Conservation (phyloP, 176 grass and related monocot genomes). For the Thinopyrum elongatum region DNA sequence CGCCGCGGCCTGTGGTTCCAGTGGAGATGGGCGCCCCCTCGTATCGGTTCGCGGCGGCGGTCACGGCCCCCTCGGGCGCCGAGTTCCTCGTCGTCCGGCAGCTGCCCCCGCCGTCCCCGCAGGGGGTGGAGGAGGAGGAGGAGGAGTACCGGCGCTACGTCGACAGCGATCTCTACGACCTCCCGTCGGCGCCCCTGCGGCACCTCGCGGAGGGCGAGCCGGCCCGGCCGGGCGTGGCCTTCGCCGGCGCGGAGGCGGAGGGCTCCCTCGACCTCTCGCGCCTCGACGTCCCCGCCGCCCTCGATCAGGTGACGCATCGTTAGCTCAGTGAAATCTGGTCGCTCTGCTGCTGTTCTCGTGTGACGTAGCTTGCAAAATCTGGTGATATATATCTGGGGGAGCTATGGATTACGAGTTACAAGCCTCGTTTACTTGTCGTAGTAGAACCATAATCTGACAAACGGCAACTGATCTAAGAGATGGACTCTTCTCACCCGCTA, state of each 20-base stretch:
- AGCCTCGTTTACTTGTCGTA: neutral
- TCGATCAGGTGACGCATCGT: conserved; percentile 50
- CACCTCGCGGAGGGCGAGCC: conserved; percentile 24
- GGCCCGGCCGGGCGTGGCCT: conserved; percentile 20
- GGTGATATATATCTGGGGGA: neutral
- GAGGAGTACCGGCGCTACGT: conserved; percentile 64
- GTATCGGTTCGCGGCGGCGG: conserved; percentile 55
- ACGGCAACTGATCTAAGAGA: neutral
- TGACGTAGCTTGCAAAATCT: conserved; percentile 2
- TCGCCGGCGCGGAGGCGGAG: conserved; percentile 31
- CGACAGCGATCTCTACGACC: conserved; percentile 92
- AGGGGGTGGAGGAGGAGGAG: conserved; percentile 28
- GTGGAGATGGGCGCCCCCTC: conserved; percentile 38
- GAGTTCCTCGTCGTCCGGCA: conserved; percentile 70
- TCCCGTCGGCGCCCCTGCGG: conserved; percentile 58
- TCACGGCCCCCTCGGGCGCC: conserved; percentile 43
- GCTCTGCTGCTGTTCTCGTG: neutral
- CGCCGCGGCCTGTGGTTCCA: neutral
- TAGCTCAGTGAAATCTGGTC: neutral
- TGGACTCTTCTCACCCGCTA: conserved; percentile 9
- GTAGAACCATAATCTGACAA: neutral
- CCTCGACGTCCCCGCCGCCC: conserved; percentile 56
- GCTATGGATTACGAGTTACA: neutral
- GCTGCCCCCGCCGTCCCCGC: conserved; percentile 40
- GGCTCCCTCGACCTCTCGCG: conserved; percentile 47